Evolutionary conservation across 192 early-diverging fungal species (phyloP), one percentile per base, ranked within the genome.

Genomic region (Geranomyces variabilis): DNA sequence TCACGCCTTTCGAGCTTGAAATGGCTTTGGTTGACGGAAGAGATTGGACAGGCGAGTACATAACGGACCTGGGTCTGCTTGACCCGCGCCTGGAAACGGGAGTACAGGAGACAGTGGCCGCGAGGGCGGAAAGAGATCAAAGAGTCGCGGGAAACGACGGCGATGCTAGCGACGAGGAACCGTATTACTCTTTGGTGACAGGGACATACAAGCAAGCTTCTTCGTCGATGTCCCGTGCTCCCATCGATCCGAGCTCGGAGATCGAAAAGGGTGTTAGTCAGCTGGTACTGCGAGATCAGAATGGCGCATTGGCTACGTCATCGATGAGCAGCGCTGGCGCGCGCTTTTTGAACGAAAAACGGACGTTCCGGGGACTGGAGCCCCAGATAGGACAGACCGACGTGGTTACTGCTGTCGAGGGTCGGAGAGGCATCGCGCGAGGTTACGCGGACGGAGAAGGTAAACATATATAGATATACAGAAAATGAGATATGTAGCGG

Each of bases 1-100:
- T 99, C 0, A 97, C 96, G 10, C 95, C 96, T 0, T 97, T 85
- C 69, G 96, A 99, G 77, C 78, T 98, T 53, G 87, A 91, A 57
- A 76, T 96, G 55, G 94, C 96, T 0, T 80, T 98, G 21, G 75
- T 75, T 34, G 26, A 28, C 22, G 34, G 36, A 8, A 43, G 33
- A 21, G 69, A 76, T 19, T 86, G 85, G 85, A 77, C 75, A 4
- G 70, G 67, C 0, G 61, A 19, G n/a, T 86, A 86, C 63, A 67
- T 78, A 34, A 75, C 79, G 5, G 77, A 86, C 47, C 59, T 87
- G 34, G 13, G 46, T 9, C 46, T 70, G 1, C 57, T 86, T 43
- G 69, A 62, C 22, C 55, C 71, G 6, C 62, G 74, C 45, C 49
- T 86, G 28, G 53, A 48, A 1, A 28, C 29, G 1, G 70, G 73